Evolutionary conservation across 148 eudicot genomes (phyloP).

Genomic region (Rhododendron molle): DNA sequence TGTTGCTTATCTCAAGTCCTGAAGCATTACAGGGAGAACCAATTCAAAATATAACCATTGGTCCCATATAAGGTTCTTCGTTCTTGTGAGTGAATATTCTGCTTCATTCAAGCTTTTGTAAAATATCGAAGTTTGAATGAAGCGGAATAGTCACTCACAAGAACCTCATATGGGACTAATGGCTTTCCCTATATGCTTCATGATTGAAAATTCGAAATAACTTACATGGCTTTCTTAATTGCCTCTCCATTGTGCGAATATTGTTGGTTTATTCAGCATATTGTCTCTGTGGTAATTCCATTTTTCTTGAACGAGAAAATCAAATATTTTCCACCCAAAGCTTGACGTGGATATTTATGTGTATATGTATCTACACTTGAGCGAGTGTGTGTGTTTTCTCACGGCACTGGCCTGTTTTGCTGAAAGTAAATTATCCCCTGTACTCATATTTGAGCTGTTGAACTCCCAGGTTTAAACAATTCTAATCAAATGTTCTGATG

Average conservation of each 20-base stretch:
- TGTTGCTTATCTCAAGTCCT: not conserved
- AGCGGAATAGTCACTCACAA: not conserved
- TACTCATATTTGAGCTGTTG: slow-evolving; percentile 1
- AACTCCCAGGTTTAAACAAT: not conserved
- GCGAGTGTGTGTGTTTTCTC: not conserved
- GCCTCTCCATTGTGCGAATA: not conserved
- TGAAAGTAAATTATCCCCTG: not conserved
- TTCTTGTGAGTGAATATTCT: not conserved
- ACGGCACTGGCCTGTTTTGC: not conserved
- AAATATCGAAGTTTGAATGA: not conserved
- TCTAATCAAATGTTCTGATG: not conserved
- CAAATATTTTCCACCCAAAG: not conserved
- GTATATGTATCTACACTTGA: too few relatives aligned
- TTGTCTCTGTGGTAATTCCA: not conserved
- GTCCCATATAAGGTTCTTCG: too few relatives aligned
- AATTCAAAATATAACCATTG: not conserved
- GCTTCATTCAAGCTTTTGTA: not conserved
- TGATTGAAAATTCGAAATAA: not conserved
- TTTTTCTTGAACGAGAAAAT: not conserved
- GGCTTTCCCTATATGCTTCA: not conserved
- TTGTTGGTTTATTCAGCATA: not conserved
- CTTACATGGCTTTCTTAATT: not conserved
- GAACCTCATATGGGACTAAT: not conserved
- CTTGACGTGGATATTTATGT: not conserved
- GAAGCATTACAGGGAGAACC: not conserved